Percentiles rank a stretch among this genome's conserved stretches.
Evolutionary conservation across 805 yeast species (phyloP).

Genomic region (Zygotorulaspora sp.): DNA sequence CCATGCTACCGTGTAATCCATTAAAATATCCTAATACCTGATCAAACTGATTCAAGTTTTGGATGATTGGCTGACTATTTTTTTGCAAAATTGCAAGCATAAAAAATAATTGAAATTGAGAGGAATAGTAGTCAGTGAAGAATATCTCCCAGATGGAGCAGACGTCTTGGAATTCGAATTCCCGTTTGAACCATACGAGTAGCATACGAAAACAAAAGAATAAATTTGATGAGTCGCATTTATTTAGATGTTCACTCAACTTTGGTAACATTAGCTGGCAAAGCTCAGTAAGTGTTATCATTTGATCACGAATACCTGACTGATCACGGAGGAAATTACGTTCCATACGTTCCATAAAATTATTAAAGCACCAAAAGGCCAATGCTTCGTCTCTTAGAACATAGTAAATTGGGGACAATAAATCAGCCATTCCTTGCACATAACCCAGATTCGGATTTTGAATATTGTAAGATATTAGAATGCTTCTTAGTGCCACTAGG

Average conservation of each 20-base stretch:
- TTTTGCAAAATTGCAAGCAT: constrained; percentile 88
- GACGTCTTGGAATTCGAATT: constrained; percentile 73
- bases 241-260: constrained; percentile 73
- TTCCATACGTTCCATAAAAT: constrained; percentile 93
- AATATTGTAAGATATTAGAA: constrained; percentile 81
- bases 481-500: constrained; percentile 64
- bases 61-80: constrained; percentile 70
- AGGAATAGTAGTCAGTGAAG: constrained; percentile 81
- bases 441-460: constrained; percentile 82
- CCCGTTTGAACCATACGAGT: constrained; percentile 92
- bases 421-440: constrained; percentile 97
- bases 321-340: constrained; percentile 88
- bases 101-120: constrained; percentile 84
- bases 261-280: constrained; percentile 89
- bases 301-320: constrained; percentile 86
- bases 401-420: constrained; percentile 78
- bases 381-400: constrained; percentile 63
- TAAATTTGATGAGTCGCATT: constrained; percentile 83
- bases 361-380: constrained; percentile 83
- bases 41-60: constrained; percentile 74
- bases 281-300: constrained; percentile 75
- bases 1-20: constrained; percentile 73
- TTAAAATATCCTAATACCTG: constrained; percentile 91
- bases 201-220: constrained; percentile 95
- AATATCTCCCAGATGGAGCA: constrained; percentile 85